Base-by-base conservation (phyloP, 2,329 filamentous ascomycete genomes). In the Penicillium sp. region DNA sequence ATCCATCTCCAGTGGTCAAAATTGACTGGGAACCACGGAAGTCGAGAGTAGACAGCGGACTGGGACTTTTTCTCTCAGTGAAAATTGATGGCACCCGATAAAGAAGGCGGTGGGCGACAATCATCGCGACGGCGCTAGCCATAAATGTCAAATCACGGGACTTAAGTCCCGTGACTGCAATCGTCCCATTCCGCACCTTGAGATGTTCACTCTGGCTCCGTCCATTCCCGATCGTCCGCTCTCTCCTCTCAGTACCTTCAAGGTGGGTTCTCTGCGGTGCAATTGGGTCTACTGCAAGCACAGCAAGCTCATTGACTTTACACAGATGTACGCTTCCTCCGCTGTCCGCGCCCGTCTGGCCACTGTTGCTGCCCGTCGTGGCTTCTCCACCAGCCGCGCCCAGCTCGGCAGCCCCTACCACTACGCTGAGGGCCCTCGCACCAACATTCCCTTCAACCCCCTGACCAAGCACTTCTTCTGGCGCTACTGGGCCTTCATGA, bases 401-500 rank as follows among this genome's bases (percentile, higher is more conserved):
- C 90, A 89, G 75, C 79, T 95, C 73, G 84, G 81, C 67, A 95
- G 90, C 73, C 92, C 92, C 60, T 96, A 95, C 87, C 94, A 99
- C 83, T 99, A 99, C 81, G 88, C 92, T 66, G 92, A 97, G 81
- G 94, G 92, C 62, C 89, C 92, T 70, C 88, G 90, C 77, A 87
- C 83, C 81, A 97, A 96, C 84, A 78, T 99, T 63, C 94, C 94
- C 63, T 99, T 99, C 86, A 95, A 99, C 83, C 89, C 94, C 63
- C 82, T 90, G 79, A 92, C 86, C 72, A 89, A 86, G 78, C 88
- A 82, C 79, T 99, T 99, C 74, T 83, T 79, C 62, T 57, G 90
- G 65, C 82, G 87, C 77, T 99, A 88, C 86, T 95, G 90, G 88
- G 72, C 72, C 58, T 94, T 89, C 80, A 86, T 86, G 82, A 74